Evolutionary conservation across 2,329 filamentous ascomycete genomes (phyloP).

Genomic region (Seiridium unicorne): DNA sequence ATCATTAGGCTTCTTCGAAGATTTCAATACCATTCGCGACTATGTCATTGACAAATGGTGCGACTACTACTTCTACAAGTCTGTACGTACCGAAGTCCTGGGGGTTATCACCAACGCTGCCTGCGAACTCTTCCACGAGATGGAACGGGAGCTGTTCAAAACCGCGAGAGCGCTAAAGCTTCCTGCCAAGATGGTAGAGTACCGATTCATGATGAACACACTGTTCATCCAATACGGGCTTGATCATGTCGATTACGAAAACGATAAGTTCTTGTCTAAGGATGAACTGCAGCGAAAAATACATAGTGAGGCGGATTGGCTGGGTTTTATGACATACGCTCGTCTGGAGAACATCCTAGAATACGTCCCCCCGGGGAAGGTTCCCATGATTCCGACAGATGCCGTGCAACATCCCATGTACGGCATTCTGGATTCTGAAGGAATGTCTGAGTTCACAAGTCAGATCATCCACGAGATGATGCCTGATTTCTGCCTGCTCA

Average conservation of each 20-base stretch:
- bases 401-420: constrained; percentile 14
- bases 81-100: constrained; percentile 19
- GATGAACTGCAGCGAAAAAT: constrained; percentile 21
- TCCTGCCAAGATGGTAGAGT: constrained; percentile 13
- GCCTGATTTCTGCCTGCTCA: constrained; percentile 21
- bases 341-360: constrained; percentile 14
- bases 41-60: constrained; percentile 28
- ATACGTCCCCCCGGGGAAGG: constrained; percentile 20
- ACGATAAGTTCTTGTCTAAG: constrained; percentile 13
- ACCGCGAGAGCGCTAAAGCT: constrained; percentile 12
- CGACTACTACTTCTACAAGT: constrained; percentile 27
- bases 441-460: constrained; percentile 15
- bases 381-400: constrained; percentile 16
- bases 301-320: constrained; percentile 26
- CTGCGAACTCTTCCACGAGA: constrained; percentile 27
- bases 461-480: constrained; percentile 19
- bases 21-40: constrained; percentile 28
- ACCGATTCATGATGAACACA: constrained; percentile 22
- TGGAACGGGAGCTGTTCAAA: constrained; percentile 22
- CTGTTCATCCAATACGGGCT: constrained; percentile 24
- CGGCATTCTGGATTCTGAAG: constrained; percentile 14
- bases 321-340: constrained; percentile 20
- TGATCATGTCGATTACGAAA: constrained; percentile 26
- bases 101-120: constrained; percentile 30
- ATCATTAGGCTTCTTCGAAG: constrained; percentile 28